Evolutionary conservation across 2,329 filamentous ascomycete genomes (phyloP).

Genomic region (Podosphaera xanthii): DNA sequence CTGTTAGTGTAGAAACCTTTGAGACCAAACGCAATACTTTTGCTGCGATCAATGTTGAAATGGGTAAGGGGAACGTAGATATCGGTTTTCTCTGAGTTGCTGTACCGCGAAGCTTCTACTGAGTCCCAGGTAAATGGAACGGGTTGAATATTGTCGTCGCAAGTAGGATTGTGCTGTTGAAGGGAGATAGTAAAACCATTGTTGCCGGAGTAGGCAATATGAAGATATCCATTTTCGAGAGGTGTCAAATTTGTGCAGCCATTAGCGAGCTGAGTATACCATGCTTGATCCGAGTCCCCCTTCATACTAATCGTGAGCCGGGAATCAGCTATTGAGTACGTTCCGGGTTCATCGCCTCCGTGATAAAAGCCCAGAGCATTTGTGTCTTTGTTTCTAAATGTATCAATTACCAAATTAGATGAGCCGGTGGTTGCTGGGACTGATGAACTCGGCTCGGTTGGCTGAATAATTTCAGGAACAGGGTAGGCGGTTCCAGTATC

Average conservation of each 20-base stretch:
- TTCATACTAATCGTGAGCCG: conserved; percentile 32
- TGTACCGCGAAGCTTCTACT: conserved; percentile 38
- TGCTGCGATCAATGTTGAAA: conserved; percentile 35
- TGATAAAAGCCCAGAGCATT: conserved; percentile 44
- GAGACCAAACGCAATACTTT: conserved; percentile 34
- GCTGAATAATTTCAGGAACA: conserved; percentile 20
- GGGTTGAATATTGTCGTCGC: conserved; percentile 29
- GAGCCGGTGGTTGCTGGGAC: conserved; percentile 26
- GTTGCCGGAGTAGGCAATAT: conserved; percentile 38
- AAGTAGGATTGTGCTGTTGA: conserved; percentile 41
- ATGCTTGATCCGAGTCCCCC: conserved; percentile 33
- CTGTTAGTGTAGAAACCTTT: conserved; percentile 37
- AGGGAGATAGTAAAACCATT: conserved; percentile 39
- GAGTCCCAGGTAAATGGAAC: conserved; percentile 47
- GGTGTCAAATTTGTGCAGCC: conserved; percentile 31
- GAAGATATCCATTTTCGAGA: conserved; percentile 35
- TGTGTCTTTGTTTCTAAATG: conserved; percentile 26
- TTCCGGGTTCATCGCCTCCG: conserved; percentile 37
- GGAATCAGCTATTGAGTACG: conserved; percentile 25
- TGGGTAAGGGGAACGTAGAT: conserved; percentile 46
- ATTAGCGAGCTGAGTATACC: conserved; percentile 32
- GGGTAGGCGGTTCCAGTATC: conserved; percentile 25
- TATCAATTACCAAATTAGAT: conserved; percentile 33
- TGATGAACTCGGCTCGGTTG: conserved; percentile 23
- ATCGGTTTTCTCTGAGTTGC: conserved; percentile 22